Conservation (phyloP, 2,329 filamentous ascomycete genomes). For the Sporothrix dimorphospora region DNA sequence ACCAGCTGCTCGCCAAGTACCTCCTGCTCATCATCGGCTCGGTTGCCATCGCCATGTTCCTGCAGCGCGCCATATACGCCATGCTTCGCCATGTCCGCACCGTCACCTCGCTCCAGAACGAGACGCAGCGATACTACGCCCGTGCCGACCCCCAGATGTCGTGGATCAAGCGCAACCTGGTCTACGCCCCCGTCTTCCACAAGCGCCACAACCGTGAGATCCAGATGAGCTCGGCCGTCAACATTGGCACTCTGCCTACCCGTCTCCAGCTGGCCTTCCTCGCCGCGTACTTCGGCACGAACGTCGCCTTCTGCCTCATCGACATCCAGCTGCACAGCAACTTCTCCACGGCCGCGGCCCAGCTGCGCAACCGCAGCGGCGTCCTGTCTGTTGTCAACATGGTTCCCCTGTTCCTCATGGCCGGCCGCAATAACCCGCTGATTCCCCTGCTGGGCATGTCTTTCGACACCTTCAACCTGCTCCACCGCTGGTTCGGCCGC, state of each 20-base stretch:
- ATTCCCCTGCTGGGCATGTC: conserved; percentile 72
- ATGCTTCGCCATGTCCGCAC: conserved; percentile 71
- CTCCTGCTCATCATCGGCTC: conserved; percentile 66
- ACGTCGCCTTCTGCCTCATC: conserved; percentile 75
- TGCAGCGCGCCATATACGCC: conserved; percentile 67
- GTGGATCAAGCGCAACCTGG: conserved; percentile 68
- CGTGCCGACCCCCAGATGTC: conserved; percentile 56
- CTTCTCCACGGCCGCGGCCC: conserved; percentile 48
- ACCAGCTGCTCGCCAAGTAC: conserved; percentile 62
- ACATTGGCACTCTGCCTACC: conserved; percentile 74
- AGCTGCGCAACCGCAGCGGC: conserved; percentile 70
- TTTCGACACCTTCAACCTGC: conserved; percentile 81
- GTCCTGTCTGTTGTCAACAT: conserved; percentile 75
- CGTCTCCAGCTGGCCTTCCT: conserved; percentile 75
- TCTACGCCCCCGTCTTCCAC: conserved; percentile 71
- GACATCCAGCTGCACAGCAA: conserved; percentile 62
- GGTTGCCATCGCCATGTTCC: conserved; percentile 63
- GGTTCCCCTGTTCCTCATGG: conserved; percentile 74
- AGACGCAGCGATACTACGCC: conserved; percentile 78
- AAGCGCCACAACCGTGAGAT: conserved; percentile 78
- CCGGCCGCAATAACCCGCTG: conserved; percentile 77
- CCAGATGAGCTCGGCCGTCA: conserved; percentile 61
- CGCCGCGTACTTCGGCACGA: conserved; percentile 67
- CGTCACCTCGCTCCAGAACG: conserved; percentile 75
- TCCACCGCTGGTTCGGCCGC: conserved; percentile 79